phyloP scores from a whole-genome alignment of 2,329 filamentous ascomycete species.

The Zymoseptoria tritici region DNA sequence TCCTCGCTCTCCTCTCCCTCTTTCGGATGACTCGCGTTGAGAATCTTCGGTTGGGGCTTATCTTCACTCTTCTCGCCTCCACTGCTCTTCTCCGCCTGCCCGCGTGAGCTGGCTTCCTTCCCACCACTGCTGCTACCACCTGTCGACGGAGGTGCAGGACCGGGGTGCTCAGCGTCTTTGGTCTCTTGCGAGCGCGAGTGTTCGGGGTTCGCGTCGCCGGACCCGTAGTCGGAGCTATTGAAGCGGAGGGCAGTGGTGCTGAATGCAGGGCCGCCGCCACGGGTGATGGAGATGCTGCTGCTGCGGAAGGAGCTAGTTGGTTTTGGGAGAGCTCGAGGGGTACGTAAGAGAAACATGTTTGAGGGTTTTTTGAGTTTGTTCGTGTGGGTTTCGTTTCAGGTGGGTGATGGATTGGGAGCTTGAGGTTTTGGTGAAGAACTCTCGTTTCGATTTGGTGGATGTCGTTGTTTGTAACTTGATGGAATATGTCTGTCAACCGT shows the following conservation, averaged over 20 bases:
- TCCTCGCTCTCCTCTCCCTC: constrained; percentile 6
- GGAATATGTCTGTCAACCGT: neutral
- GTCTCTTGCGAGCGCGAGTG: neutral
- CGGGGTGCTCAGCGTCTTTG: constrained; percentile 10
- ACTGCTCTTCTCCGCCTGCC: neutral
- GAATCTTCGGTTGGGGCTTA: constrained; percentile 7
- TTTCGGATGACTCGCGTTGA: constrained; percentile 5
- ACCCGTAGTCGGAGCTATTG: constrained; percentile 9
- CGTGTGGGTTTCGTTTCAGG: neutral
- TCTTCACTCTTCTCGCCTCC: neutral
- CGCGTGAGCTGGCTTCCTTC: no score
- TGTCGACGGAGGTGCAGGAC: constrained; percentile 8
- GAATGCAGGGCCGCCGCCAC: neutral
- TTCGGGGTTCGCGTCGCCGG: constrained; percentile 6
- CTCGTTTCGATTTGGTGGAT: neutral
- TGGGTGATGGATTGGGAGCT: neutral
- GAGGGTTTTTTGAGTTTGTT: neutral
- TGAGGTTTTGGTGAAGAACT: neutral
- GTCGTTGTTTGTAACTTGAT: neutral
- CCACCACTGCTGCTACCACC: no score
- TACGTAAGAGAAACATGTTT: constrained; percentile 10
- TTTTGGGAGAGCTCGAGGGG: neutral
- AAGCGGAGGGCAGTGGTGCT: constrained; percentile 1
- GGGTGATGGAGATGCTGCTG: neutral
- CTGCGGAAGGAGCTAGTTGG: neutral